Evolutionary conservation across 768 basidiomycete genomes (phyloP).

Genomic region (Panaeolus papilionaceus): DNA sequence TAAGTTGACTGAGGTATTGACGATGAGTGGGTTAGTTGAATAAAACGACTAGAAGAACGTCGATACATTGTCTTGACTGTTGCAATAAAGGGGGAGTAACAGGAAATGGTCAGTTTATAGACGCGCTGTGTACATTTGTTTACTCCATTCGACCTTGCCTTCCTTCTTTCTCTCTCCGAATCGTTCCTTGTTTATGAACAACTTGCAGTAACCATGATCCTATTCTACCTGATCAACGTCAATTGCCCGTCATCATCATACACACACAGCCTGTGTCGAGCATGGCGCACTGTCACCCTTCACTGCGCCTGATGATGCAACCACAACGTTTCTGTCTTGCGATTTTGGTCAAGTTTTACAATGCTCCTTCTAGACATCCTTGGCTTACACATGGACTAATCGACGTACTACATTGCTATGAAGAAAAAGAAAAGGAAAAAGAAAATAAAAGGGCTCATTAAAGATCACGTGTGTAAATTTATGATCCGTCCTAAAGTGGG

Average conservation of each 20-base stretch:
- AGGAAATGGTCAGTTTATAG: not conserved
- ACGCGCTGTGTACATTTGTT: constrained; percentile 10
- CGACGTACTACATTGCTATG: too few relatives aligned
- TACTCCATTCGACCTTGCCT: not conserved
- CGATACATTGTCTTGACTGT: not conserved
- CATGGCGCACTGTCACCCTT: too few relatives aligned
- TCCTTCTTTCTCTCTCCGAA: too few relatives aligned
- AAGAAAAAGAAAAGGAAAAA: not conserved
- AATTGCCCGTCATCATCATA: too few relatives aligned
- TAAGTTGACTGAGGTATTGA: not conserved
- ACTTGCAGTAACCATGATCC: too few relatives aligned
- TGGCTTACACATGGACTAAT: too few relatives aligned
- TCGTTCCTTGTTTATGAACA: too few relatives aligned
- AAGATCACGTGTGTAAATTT: not conserved
- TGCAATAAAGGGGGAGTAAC: not conserved
- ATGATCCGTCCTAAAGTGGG: not conserved
- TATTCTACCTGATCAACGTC: too few relatives aligned
- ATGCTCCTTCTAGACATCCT: not conserved
- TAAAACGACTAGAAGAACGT: not conserved
- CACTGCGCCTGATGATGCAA: too few relatives aligned
- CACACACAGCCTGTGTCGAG: too few relatives aligned
- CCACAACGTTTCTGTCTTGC: too few relatives aligned
- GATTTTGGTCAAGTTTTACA: not conserved
- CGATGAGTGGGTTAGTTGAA: not conserved
- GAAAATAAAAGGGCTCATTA: not conserved